A percentile compares a stretch with the other conserved stretches of the same genome.
These are phyloP conservation scores for Neostapfia colusana DNA, from an alignment of 176 grass and related monocot species.

Conservation along the genomic window DNA sequence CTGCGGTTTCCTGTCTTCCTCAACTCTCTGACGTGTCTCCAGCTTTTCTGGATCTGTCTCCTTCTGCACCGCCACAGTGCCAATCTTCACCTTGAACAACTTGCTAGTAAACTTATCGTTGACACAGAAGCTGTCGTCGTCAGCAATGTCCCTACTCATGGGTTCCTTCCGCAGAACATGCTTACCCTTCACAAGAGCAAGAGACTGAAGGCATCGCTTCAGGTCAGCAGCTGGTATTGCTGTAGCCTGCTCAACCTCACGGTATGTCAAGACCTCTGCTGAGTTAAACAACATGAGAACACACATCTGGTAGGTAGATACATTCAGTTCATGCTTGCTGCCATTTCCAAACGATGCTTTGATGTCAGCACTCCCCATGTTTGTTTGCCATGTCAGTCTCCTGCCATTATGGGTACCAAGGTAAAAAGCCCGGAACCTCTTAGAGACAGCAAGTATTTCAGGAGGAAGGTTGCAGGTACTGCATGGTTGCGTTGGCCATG, in stretches of 20 bases:
- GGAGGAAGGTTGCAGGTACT: constrained; percentile 64
- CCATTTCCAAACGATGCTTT: constrained; percentile 78
- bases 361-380: constrained; percentile 79
- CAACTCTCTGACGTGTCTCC: constrained; percentile 73
- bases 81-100: constrained; percentile 83
- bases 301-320: constrained; percentile 93
- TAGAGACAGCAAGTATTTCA: constrained; percentile 63
- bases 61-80: constrained; percentile 61
- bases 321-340: constrained; percentile 78
- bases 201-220: constrained; percentile 78
- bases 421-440: constrained; percentile 74
- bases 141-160: constrained; percentile 81
- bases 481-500: constrained; percentile 77
- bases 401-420: constrained; percentile 86
- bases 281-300: constrained; percentile 78
- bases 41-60: constrained; percentile 77
- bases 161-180: constrained; percentile 81
- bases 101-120: constrained; percentile 87
- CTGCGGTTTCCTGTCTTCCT: constrained; percentile 66
- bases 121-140: constrained; percentile 67
- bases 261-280: constrained; percentile 54
- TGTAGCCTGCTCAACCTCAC: constrained; percentile 71
- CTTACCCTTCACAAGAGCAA: constrained; percentile 80
- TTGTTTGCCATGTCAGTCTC: constrained; percentile 84
- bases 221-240: constrained; percentile 63